Evolutionary conservation across 345 rosid genomes (phyloP), one percentile per base, ranked within the genome.

Genomic region (Bretschneidera sinensis): DNA sequence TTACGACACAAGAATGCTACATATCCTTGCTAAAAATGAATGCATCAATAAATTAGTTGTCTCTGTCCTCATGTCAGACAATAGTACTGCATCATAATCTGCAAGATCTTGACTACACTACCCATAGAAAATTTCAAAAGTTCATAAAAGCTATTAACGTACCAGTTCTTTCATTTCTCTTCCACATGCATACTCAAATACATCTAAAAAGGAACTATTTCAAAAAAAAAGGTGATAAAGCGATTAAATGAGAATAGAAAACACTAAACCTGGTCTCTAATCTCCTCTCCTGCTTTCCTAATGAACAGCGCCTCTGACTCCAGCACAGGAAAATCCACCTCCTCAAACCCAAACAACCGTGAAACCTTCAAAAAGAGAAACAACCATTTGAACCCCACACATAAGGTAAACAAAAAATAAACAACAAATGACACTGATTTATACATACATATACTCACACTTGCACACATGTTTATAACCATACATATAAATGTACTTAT

Each of bases 251-350:
- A 48, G 16, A 34, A 58, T 59, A 15, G 17, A 57, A 56, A 52
- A 25, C 1, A 61, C 67, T 20, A 67, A n/a, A 92, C 97, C 87
- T 92, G 95, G 71, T 87, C 96, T 68, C 84, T 80, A 63, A 94
- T 89, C 82, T 94, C 96, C 63, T 94, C 99, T 21, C 99, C 99
- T 23, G 95, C 89, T 79, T 92, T 92, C 67, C 96, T 79, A 71
- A 86, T 81, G 51, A 84, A 94, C 67, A 94, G 63, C 19, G 95
- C 90, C 72, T 94, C 92, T 11, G 96, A 73, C 72, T 92, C 96
- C 78, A 92, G 48, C 13, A 89, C 95, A 9, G 97, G 97, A 65
- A 74, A 87, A 76, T 92, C 98, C 25, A 89, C 88, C 79, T 92
- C 97, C 73, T 92, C 97, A 52, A 77, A 87, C 24, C 95, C 98